Base-by-base conservation (phyloP, 345 rosid genomes). In the Eutrema heterophyllum region DNA sequence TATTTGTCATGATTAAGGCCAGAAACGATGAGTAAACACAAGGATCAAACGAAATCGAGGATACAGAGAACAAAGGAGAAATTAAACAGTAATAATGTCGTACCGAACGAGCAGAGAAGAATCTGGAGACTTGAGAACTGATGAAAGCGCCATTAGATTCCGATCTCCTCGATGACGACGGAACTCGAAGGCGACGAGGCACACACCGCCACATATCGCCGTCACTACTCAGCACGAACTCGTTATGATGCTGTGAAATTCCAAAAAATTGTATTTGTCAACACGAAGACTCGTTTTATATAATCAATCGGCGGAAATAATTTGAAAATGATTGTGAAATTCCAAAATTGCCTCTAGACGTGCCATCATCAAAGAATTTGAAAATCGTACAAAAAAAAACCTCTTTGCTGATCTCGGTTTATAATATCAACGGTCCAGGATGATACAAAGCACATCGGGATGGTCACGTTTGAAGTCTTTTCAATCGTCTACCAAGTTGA, bases 131-230 rank as follows among this genome's bases (percentile, higher is more conserved):
- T 79, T 64, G 89, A 79, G 93, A 84, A 80, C 85, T 36, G 29
- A 30, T 68, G 64, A 81, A 11, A 29, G 80, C 66, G 45, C 74
- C 86, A 35, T 82, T 66, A 48, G 83, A 60, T 51, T 81, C 73
- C 9, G 91, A 82, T 82, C 82, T 61, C 58, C 67, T 77, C 1
- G 84, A 27, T 0, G 67, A 76, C 43, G 88, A 78, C 45, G 88
- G 64, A 38, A 74, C 70, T 72, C 93, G 83, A 75, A 94, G 86
- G 78, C 90, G 78, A 68, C 90, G 98, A 80, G 93, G 73, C 35
- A 89, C 87, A 79, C 91, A 91, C 74, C 98, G 97, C 98, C 98
- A 94, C 97, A 94, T 94, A 70, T 81, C 38, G 49, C 62, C 48
- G 64, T 54, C 16, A 16, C 66, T 65, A 55, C 67, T 74, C 45